Evolutionary conservation across 73 alveolate species (phyloP).

Genomic region (Paramecium biaurelia): DNA sequence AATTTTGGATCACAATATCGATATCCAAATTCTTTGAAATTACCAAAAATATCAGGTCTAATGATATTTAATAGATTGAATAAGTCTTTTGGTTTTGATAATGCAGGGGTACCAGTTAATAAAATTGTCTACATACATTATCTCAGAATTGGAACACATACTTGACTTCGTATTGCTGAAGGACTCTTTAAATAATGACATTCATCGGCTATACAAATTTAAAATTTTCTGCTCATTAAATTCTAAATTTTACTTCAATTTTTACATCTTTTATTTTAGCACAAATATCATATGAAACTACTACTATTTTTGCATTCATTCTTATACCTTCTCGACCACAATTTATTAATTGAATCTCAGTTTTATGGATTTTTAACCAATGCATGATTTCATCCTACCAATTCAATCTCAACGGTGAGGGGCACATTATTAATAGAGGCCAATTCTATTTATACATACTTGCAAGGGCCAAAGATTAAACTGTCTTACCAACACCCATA

Average conservation of each 20-base stretch:
- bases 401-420: conserved; percentile 84
- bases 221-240: conserved; percentile 75
- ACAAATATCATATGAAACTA: conserved; percentile 90
- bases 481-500: conserved; percentile 97
- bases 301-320: conserved; percentile 76
- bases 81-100: conserved; percentile 92
- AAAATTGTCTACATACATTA: conserved; percentile 78
- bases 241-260: neutral
- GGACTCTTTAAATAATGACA: conserved; percentile 90
- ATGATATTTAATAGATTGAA: conserved; percentile 82
- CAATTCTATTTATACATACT: conserved; percentile 82
- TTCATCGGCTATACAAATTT: conserved; percentile 93
- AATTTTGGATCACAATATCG: conserved; percentile 93
- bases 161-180: conserved; percentile 85
- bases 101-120: conserved; percentile 95
- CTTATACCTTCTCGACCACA: conserved; percentile 72
- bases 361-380: conserved; percentile 77
- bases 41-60: conserved; percentile 91
- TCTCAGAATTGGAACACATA: conserved; percentile 85
- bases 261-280: conserved; percentile 64
- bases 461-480: conserved; percentile 88
- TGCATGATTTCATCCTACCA: conserved; percentile 93
- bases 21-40: conserved; percentile 82
- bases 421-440: conserved; percentile 89
- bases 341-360: conserved; percentile 72